Conservation (phyloP, 805 yeast genomes). For the Yarrowia sp. region DNA sequence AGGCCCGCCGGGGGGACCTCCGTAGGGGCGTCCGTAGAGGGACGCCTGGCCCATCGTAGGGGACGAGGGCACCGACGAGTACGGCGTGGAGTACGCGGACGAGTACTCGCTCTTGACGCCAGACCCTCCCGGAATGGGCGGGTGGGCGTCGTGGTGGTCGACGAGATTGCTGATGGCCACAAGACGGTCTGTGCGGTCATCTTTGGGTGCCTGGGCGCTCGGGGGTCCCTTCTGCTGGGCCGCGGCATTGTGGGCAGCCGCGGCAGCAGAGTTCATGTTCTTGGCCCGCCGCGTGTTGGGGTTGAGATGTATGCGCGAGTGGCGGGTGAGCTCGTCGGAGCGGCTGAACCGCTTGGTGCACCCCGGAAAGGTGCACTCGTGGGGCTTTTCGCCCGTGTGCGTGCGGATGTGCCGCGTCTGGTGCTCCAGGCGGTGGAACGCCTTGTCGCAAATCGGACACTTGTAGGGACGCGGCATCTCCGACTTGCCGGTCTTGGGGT, state of each 20-base stretch:
- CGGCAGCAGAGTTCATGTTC: conserved; percentile 27
- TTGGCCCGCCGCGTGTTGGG: conserved; percentile 39
- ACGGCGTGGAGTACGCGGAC: conserved; percentile 32
- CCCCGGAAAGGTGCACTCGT: conserved; percentile 78
- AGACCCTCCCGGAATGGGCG: conserved; percentile 30
- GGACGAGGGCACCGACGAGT: conserved; percentile 33
- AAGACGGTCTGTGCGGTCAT: conserved; percentile 9
- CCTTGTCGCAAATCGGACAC: conserved; percentile 80
- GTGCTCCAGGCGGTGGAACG: conserved; percentile 85
- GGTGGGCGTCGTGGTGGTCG: conserved; percentile 27
- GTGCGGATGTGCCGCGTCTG: conserved; percentile 89
- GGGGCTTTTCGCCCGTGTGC: conserved; percentile 93
- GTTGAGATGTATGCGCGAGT: conserved; percentile 67
- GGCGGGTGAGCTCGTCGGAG: conserved; percentile 83
- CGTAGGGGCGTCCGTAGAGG: neutral
- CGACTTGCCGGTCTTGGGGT: conserved; percentile 26
- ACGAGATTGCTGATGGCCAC: conserved; percentile 24
- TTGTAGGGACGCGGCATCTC: conserved; percentile 61
- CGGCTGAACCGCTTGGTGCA: conserved; percentile 78
- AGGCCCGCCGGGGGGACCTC: neutral
- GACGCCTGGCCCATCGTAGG: conserved; percentile 32
- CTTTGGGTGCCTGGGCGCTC: neutral
- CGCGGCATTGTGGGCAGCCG: conserved; percentile 29
- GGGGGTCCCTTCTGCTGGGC: neutral
- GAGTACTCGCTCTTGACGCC: conserved; percentile 31